Base-by-base conservation (phyloP, 176 grass and related monocot species). In the Oryza australiensis region DNA sequence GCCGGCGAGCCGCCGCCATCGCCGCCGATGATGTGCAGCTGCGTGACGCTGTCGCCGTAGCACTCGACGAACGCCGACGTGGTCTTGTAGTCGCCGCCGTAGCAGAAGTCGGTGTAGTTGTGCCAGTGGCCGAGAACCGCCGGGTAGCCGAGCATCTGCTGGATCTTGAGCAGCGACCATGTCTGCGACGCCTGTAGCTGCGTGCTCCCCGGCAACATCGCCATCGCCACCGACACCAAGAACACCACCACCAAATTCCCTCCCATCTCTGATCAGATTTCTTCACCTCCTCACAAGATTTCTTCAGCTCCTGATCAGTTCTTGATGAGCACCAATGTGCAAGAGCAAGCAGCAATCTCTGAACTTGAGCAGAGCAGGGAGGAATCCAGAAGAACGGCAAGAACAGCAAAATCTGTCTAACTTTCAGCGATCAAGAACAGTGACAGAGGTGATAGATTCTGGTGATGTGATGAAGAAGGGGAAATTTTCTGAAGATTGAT, bases 31-130 rank as follows among this genome's bases (percentile, higher is more conserved):
- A 99, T 93, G 67, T 95, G 92, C 29, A 99, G 91, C 59, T 99
- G 96, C 12, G 96, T 99, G 26, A 99, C 89, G 83, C 93, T 99
- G 68, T 94, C 93, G 82, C 82, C 89, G 80, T 99, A 99, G 89
- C 96, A 99, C 77, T 93, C 82, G 8, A 99, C 79, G 73, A 84
- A 95, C 34, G 87, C 88, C 5, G 83, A 92, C 28, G 80, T 33
- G 20, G 88, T 95, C 85, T 84, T 78, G 71, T 84, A 86, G 74
- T 86, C 84, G 27, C 75, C 90, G 55, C 85, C 80, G 73, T 93
- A 88, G 93, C 96, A 99, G 81, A 94, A 99, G 83, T 99, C 93
- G 13, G 96, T 99, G 71, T 77, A 51, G 70, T 87, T 86, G 57
- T 62, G 46, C 96, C 96, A 99, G 8, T 76, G 78, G 76, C 87